phyloP scores from a whole-genome alignment of 2,329 filamentous ascomycete species.

The Stromatinia cepivora region DNA sequence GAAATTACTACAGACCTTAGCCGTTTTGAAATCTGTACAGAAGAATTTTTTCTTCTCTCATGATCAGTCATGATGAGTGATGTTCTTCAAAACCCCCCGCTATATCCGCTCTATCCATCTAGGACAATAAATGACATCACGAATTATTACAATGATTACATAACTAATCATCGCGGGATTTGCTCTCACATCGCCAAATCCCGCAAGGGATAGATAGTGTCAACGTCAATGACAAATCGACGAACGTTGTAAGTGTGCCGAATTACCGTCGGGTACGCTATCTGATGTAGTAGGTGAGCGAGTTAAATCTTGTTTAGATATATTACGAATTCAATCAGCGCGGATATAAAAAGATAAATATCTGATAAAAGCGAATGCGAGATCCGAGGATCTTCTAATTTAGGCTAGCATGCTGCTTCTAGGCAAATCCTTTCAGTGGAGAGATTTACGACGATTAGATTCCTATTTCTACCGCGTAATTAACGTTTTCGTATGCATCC shows the following conservation, averaged over 20 bases:
- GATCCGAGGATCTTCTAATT: not conserved
- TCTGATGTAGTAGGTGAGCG: not conserved
- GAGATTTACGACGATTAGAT: not conserved
- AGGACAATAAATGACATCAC: not conserved
- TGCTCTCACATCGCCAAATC: not conserved
- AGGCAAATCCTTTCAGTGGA: not conserved
- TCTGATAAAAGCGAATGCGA: not conserved
- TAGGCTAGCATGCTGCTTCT: not conserved
- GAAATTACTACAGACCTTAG: not conserved
- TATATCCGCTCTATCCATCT: conserved; percentile 3
- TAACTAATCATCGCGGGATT: not conserved
- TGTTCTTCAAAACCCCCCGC: not conserved
- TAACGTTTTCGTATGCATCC: not conserved
- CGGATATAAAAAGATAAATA: not conserved
- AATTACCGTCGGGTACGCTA: not conserved
- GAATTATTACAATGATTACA: not conserved
- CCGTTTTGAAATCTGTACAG: not conserved
- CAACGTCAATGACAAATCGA: not conserved
- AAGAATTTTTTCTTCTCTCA: not conserved
- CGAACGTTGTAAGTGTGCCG: not conserved
- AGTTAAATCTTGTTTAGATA: not conserved
- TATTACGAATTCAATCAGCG: not conserved
- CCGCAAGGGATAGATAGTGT: not conserved
- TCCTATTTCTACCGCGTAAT: not conserved
- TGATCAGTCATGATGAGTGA: not conserved